Evolutionary conservation across 768 basidiomycete genomes (phyloP), one percentile per base, ranked within the genome.

Genomic region (Amanita subjunquillea): DNA sequence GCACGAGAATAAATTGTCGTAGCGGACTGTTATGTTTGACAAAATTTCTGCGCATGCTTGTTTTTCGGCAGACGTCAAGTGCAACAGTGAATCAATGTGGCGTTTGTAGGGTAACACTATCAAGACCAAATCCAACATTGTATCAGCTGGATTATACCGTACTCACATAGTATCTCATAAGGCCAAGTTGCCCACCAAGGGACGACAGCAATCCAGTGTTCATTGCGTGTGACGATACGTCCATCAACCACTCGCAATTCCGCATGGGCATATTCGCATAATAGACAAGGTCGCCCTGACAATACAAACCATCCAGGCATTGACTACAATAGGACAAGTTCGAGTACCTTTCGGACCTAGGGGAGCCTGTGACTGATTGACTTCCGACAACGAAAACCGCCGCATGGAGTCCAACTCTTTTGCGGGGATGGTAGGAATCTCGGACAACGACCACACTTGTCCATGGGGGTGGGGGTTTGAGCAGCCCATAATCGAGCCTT

Each of bases 151-250:
- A n/a, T 44, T 25, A 46, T 27, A 32, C 20, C 27, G 44, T n/a
- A 68, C 74, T 59, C 59, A 86, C 87, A 63, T 59, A 94, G 68
- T 15, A 85, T 73, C 65, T 96, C 93, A 62, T 83, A 96, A 0
- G 93, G 93, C 93, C 92, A 96, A 30, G 80, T 79, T 5, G 92
- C 93, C 93, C 93, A 96, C 85, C 90, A 95, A 2, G 93, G 93
- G 3, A 94, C 91, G 2, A 95, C 62, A 0, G 85, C 90, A 2
- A 87, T 73, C 79, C 90, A 96, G 60, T 86, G 76, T 15, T 80
- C 77, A 59, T 89, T 88, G 63, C 75, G 69, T 32, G 83, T 63
- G 2, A 94, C 83, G 38, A 91, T 68, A 9, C 92, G 80, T 12
- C 79, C 39, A 23, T 30, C 20, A 5, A 63, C 55, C 13, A 72